Evolutionary conservation across 192 early-diverging fungal genomes (phyloP).

Genomic region (Coemansia sp.): DNA sequence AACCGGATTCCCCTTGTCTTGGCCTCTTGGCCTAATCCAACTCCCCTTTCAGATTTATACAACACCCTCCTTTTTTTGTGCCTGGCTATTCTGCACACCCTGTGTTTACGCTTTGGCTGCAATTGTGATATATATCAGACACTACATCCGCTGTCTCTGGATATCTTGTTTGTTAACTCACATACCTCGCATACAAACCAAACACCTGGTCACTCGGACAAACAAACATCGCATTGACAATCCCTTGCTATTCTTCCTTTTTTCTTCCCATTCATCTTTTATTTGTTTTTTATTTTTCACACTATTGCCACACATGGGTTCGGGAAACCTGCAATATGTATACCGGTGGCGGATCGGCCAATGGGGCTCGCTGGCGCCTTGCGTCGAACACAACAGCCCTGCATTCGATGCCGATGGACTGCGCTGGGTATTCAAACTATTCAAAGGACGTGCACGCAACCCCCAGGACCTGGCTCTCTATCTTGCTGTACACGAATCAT

Average conservation of each 20-base stretch:
- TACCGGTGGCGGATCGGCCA: constrained; percentile 54
- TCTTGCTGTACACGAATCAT: constrained; percentile 41
- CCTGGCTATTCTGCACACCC: no score
- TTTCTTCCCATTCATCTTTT: not conserved
- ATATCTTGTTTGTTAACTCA: not conserved
- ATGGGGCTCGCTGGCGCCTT: constrained; percentile 44
- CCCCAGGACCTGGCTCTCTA: constrained; percentile 40
- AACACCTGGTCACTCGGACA: no score
- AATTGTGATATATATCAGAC: no score
- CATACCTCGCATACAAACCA: no score
- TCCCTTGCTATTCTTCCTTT: not conserved
- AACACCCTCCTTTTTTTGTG: no score
- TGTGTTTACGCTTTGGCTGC: no score
- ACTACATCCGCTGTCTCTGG: not conserved
- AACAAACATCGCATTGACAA: constrained; percentile 1
- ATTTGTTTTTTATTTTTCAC: constrained; percentile 5
- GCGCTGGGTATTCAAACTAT: constrained; percentile 51
- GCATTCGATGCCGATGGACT: constrained; percentile 45
- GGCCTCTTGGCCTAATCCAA: no score
- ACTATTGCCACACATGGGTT: no score
- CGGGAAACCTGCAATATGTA: constrained; percentile 33
- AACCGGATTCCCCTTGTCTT: no score
- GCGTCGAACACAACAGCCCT: constrained; percentile 50
- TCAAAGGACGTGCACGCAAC: constrained; percentile 47
- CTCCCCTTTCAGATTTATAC: no score